These are phyloP conservation scores for Wallacemonas sp. DNA, from an alignment of 208 protist species.

Conservation along the genomic window DNA sequence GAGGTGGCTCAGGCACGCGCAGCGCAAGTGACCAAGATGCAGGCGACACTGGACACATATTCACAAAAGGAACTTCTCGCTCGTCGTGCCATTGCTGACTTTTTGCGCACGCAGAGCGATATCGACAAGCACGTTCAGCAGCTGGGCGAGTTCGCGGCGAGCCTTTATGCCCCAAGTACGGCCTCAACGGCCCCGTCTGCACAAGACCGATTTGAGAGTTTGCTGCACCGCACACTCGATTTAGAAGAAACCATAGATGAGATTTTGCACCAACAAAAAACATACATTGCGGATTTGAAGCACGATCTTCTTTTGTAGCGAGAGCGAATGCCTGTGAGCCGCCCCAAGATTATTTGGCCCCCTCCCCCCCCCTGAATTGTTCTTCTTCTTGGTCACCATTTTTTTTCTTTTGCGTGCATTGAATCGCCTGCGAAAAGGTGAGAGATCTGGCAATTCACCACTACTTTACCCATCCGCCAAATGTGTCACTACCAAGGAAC, in stretches of 20 bases:
- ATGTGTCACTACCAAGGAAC: no score
- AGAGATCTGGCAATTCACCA: no score
- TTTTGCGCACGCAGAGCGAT: slow-evolving; percentile 34
- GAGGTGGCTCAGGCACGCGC: neutral
- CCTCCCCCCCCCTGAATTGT: no score
- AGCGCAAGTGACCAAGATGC: slow-evolving; percentile 9
- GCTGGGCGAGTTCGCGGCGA: slow-evolving; percentile 9
- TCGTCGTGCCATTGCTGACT: slow-evolving; percentile 23
- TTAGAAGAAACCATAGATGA: slow-evolving; percentile 9
- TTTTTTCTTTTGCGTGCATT: no score
- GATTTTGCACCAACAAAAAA: slow-evolving; percentile 18
- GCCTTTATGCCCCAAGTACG: neutral
- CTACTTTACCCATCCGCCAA: no score
- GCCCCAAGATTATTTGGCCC: no score
- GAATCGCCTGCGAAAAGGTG: no score
- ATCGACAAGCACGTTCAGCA: slow-evolving; percentile 25
- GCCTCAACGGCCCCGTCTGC: neutral
- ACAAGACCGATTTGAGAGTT: neutral
- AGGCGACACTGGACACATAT: slow-evolving; percentile 15
- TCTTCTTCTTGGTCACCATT: no score
- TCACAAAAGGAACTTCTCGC: slow-evolving; percentile 31
- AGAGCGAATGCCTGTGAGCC: no score
- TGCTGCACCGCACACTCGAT: neutral
- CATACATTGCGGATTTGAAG: slow-evolving; percentile 16
- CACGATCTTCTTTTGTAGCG: slow-evolving; percentile 3